Conservation (phyloP, 208 protist species). For the Leishmania turanica region DNA sequence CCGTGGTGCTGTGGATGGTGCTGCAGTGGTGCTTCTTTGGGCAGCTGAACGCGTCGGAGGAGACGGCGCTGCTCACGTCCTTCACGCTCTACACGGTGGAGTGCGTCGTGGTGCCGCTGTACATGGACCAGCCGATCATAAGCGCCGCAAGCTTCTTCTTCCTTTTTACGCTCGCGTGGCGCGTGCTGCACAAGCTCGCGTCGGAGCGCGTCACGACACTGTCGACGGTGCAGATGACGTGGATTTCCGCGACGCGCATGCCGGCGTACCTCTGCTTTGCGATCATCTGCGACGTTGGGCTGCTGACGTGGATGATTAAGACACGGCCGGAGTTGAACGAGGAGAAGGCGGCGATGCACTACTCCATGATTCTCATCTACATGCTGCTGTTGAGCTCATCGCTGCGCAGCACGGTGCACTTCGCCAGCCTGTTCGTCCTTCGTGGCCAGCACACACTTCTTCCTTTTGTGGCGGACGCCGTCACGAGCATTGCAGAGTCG, state of each 20-base stretch:
- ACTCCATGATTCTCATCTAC: conserved; percentile 43
- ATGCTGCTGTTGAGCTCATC: conserved; percentile 29
- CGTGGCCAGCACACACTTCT: conserved; percentile 37
- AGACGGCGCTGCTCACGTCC: conserved; percentile 30
- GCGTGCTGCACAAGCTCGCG: conserved; percentile 65
- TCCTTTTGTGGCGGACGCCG: conserved; percentile 37
- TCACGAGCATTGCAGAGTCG: conserved; percentile 43
- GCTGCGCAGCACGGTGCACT: conserved; percentile 28
- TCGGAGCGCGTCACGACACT: conserved; percentile 56
- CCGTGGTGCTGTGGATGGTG: conserved; percentile 44
- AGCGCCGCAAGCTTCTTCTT: conserved; percentile 36
- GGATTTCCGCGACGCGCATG: conserved; percentile 24
- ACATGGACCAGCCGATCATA: conserved; percentile 39
- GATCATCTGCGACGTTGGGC: conserved; percentile 20
- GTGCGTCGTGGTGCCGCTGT: conserved; percentile 55
- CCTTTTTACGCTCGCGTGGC: conserved; percentile 43
- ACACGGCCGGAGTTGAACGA: conserved; percentile 20
- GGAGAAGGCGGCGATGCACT: conserved; percentile 28
- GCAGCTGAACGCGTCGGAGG: conserved; percentile 47
- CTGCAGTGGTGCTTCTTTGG: conserved; percentile 70
- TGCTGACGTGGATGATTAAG: conserved; percentile 25
- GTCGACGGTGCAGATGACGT: conserved; percentile 24
- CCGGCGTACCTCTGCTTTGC: conserved; percentile 34
- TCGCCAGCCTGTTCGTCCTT: conserved; percentile 28
- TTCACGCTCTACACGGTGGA: conserved; percentile 60